Conservation (phyloP, 2,329 filamentous ascomycete species). For the Microdochium trichocladiopsis region DNA sequence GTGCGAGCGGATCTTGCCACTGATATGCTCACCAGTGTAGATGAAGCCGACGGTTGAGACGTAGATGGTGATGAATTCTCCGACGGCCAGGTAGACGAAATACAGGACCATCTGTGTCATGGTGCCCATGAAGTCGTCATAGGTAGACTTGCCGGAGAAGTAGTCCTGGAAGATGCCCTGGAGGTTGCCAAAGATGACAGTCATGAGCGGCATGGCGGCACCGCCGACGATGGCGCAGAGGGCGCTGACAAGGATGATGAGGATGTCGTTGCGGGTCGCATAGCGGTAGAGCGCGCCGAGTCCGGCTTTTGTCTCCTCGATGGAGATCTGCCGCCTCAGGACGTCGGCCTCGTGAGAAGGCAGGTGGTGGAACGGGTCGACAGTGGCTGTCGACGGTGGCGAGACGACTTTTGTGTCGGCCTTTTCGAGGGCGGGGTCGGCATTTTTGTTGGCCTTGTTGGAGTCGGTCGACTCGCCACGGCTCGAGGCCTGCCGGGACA, state of each 20-base stretch:
- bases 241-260: constrained; percentile 54
- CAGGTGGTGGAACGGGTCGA: constrained; percentile 54
- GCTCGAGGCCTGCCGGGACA: constrained; percentile 24
- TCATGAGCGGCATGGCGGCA: constrained; percentile 73
- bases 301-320: constrained; percentile 57
- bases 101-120: constrained; percentile 65
- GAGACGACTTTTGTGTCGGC: constrained; percentile 33
- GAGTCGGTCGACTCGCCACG: constrained; percentile 24
- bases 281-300: constrained; percentile 63
- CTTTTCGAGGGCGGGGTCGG: constrained; percentile 24
- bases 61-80: constrained; percentile 71
- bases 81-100: constrained; percentile 79
- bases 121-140: constrained; percentile 49
- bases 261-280: constrained; percentile 55
- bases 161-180: constrained; percentile 65
- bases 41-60: constrained; percentile 84
- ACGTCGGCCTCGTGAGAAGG: constrained; percentile 59
- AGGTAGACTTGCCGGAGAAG: constrained; percentile 39
- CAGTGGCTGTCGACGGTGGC: constrained; percentile 31
- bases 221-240: constrained; percentile 65
- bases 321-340: constrained; percentile 60
- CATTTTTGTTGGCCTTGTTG: constrained; percentile 9
- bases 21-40: constrained; percentile 75
- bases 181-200: constrained; percentile 71
- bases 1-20: constrained; percentile 69